phyloP scores from a whole-genome alignment of 73 alveolate genomes.

The Loxodes magnus region DNA sequence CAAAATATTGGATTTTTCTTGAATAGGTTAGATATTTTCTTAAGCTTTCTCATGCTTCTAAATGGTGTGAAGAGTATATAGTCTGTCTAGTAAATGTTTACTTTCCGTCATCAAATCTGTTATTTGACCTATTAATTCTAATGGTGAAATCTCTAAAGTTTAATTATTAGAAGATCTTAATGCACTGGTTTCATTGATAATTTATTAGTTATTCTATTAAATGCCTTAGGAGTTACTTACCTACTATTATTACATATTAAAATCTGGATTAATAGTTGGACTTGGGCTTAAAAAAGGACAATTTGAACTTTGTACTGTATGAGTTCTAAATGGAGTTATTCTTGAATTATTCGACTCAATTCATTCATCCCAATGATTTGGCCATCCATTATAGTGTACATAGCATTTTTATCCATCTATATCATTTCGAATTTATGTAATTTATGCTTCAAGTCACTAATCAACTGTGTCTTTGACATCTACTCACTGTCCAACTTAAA shows the following conservation, averaged over 20 bases:
- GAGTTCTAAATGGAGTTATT: constrained; percentile 61
- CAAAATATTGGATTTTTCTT: not conserved
- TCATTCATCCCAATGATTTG: constrained; percentile 92
- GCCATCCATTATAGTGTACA: constrained; percentile 92
- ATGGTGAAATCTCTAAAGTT: no score
- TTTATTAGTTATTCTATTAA: no score
- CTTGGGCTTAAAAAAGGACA: constrained; percentile 54
- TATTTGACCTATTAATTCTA: not conserved
- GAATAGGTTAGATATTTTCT: not conserved
- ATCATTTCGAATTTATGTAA: constrained; percentile 48
- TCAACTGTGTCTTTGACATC: constrained; percentile 88
- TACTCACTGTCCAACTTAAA: constrained; percentile 77
- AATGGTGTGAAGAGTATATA: not conserved
- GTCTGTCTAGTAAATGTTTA: not conserved
- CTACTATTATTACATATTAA: no score
- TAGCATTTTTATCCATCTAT: constrained; percentile 38
- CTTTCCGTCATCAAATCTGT: not conserved
- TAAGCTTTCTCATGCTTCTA: constrained; percentile 3
- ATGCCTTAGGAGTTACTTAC: no score
- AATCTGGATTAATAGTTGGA: constrained; percentile 78
- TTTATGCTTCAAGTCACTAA: constrained; percentile 89
- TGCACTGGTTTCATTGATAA: no score
- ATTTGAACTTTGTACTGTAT: constrained; percentile 68
- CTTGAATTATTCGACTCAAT: constrained; percentile 58
- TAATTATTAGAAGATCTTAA: no score